Evolutionary conservation across 1,284 basidiomycete species (phyloP).

Genomic region (Mixia osmundae): DNA sequence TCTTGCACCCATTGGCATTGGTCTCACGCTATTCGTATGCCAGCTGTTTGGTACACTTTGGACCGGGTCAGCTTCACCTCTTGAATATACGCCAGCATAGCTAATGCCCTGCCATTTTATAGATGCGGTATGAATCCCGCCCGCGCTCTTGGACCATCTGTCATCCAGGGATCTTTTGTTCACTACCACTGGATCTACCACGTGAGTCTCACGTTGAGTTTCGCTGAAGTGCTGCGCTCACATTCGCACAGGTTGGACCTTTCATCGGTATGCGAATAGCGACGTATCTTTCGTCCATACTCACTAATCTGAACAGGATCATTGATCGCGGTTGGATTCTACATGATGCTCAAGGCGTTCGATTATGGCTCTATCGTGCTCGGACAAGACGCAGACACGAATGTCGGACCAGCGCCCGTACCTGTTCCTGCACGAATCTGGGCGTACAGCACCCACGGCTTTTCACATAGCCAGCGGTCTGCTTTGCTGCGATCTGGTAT

Average conservation of each 20-base stretch:
- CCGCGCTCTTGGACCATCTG: conserved; percentile 40
- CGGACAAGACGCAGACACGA: background rate
- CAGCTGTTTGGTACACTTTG: conserved; percentile 21
- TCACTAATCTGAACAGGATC: conserved; percentile 13
- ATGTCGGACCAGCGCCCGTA: no score
- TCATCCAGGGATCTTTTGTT: conserved; percentile 33
- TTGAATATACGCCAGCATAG: conserved; percentile 14
- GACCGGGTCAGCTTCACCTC: conserved; percentile 11
- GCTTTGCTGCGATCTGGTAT: no score
- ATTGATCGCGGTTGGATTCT: conserved; percentile 22
- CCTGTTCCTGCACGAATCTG: no score
- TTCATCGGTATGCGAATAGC: conserved; percentile 36
- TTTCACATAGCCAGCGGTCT: no score
- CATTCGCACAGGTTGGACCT: conserved; percentile 38
- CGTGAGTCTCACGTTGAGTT: no score
- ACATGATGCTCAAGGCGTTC: conserved; percentile 19
- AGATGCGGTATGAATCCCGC: conserved; percentile 43
- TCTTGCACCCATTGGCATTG: conserved; percentile 30
- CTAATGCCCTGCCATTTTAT: conserved; percentile 4
- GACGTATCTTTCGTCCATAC: conserved; percentile 12
- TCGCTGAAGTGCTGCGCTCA: no score
- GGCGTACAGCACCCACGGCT: no score
- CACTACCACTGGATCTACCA: conserved; percentile 35
- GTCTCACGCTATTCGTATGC: conserved; percentile 27
- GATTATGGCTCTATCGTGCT: conserved; percentile 4